Conservation (phyloP, 257 asterid genomes). For the Solanum pinnatisectum region DNA sequence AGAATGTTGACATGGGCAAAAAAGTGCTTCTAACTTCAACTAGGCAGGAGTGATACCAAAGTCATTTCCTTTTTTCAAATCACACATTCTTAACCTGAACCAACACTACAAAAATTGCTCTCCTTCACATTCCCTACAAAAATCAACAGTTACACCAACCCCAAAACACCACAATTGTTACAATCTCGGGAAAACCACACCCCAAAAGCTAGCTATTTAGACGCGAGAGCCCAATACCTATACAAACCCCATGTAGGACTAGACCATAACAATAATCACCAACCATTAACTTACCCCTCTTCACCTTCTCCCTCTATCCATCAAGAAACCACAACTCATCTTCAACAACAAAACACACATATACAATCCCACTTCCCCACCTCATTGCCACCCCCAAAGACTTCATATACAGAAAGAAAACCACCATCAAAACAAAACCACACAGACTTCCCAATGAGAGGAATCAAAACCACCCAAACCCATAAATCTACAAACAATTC, state of each 20-base stretch:
- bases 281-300: not conserved
- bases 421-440: not conserved
- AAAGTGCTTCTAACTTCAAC: not conserved
- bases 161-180: not conserved
- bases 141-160: not conserved
- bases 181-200: not conserved
- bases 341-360: not conserved
- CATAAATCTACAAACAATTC: not conserved
- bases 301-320: not conserved
- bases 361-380: not conserved
- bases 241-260: not conserved
- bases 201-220: not conserved
- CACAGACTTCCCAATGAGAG: not conserved
- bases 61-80: not conserved
- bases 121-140: not conserved
- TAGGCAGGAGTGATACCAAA: not conserved
- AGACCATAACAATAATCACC: not conserved
- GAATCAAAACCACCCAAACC: not conserved
- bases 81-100: not conserved
- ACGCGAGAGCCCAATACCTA: not conserved
- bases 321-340: not conserved
- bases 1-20: not conserved
- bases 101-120: not conserved
- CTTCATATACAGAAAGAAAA: not conserved
- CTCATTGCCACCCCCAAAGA: not conserved